Base-by-base conservation (phyloP, 2,329 filamentous ascomycete species). In the Fusarium compactum region DNA sequence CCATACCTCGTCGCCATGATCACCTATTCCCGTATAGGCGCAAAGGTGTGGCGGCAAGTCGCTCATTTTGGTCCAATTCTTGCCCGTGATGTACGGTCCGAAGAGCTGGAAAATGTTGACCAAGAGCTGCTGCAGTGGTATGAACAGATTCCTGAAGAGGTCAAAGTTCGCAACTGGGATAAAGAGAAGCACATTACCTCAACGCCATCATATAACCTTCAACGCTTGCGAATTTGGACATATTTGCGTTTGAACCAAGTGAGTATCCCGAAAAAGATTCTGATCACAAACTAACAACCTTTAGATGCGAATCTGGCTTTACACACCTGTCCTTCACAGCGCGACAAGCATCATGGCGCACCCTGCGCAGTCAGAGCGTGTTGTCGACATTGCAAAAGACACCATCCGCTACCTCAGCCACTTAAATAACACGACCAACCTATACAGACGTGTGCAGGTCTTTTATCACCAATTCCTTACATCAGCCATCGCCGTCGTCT, bases 41-140 rank as follows among this genome's bases (percentile, higher is more conserved):
- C 93, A 61, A 95, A 93, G 78, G 92, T 98, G 12, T 98, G 94
- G 94, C 89, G 88, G 57, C 90, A 93, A 6, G 90, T 96, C 14
- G 88, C 92, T 38, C 89, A 91, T 50, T 90, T 89, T 46, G 90
- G 92, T 25, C 84, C 85, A 1, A 80, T 85, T 44, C 82, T 88
- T n/a, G 84, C 88, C 1, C 85, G 87, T 38, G 90, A 92, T 41
- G 84, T 92, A 56, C 90, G 90, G 66, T 87, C 89, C 32, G 90
- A 92, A 65, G 91, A 95, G 67, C 92, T 97, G 62, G 91, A 92
- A 29, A 90, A 89, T 51, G 85, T 98, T 9, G 95, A 98, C 76
- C 91, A 90, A 64, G 92, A 97, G 75, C 91, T 97, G 50, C 83
- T 96, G 7, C 89, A 93, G 71, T 98, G 95, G 95, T 95, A 97